These are phyloP conservation scores for Picochlorum sp. DNA, from an alignment of 139 green algal genomes.

Conservation along the genomic window DNA sequence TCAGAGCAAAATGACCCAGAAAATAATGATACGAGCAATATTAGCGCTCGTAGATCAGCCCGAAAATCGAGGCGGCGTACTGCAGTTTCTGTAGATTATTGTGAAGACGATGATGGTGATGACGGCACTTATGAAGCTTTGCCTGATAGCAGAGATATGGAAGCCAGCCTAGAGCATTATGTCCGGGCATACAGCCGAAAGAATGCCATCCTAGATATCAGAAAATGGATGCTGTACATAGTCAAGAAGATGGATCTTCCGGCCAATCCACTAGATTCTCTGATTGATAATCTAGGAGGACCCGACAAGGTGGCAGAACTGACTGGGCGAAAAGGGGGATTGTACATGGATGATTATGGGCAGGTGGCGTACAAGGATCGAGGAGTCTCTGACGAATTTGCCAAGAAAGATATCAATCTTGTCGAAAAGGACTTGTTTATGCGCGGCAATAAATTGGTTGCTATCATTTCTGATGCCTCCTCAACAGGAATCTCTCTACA, in stretches of 20 bases:
- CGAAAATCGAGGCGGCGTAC: too few relatives aligned
- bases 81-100: too few relatives aligned
- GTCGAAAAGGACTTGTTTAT: conserved; percentile 27
- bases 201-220: not conserved
- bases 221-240: conserved; percentile 23
- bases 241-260: conserved; percentile 51
- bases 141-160: not conserved
- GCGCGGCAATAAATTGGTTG: conserved; percentile 70
- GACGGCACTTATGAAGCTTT: too few relatives aligned
- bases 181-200: not conserved
- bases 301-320: conserved; percentile 63
- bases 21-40: too few relatives aligned
- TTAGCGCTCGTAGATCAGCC: too few relatives aligned
- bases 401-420: conserved; percentile 24
- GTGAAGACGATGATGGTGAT: too few relatives aligned
- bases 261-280: conserved; percentile 79
- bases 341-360: conserved; percentile 36
- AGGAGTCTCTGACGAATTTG: conserved; percentile 31
- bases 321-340: conserved; percentile 49
- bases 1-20: too few relatives aligned
- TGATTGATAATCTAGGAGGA: conserved; percentile 73
- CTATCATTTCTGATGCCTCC: conserved; percentile 85
- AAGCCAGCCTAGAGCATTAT: not conserved
- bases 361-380: conserved; percentile 49
- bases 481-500: conserved; percentile 64